Conservation (phyloP, 2,329 filamentous ascomycete species). For the Ascochyta pisi region DNA sequence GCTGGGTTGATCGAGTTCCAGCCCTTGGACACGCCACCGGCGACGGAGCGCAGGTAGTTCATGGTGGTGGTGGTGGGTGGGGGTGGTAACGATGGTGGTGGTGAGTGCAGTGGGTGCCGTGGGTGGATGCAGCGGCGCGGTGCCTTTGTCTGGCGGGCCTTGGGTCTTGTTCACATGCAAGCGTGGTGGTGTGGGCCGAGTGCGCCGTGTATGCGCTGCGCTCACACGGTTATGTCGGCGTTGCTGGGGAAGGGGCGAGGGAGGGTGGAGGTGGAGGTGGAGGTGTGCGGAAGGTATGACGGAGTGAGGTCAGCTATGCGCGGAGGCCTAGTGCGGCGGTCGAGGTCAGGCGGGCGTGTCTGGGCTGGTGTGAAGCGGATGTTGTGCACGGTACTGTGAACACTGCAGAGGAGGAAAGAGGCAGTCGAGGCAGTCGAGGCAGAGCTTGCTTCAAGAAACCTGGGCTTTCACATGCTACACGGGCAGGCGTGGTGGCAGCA, state of each 20-base stretch:
- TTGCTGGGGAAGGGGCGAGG: constrained; percentile 1
- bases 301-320: constrained; percentile 3
- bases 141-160: constrained; percentile 2
- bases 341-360: constrained; percentile 6
- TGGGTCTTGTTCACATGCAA: constrained; percentile 4
- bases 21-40: constrained; percentile 94
- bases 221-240: constrained; percentile 3
- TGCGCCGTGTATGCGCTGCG: neutral
- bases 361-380: constrained; percentile 4
- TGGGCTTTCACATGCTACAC: constrained; percentile 13
- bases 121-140: neutral
- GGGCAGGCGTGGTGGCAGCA: neutral
- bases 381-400: neutral
- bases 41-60: constrained; percentile 98
- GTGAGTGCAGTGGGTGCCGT: neutral
- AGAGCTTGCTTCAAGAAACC: neutral
- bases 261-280: neutral
- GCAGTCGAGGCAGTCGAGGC: neutral
- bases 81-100: constrained; percentile 4
- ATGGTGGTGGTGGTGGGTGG: constrained; percentile 58
- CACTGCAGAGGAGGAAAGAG: neutral
- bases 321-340: neutral
- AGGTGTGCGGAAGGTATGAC: neutral
- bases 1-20: constrained; percentile 99
- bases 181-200: neutral